A percentile compares a stretch with the other conserved stretches of the same genome.
Conservation (phyloP, 2,329 filamentous ascomycete genomes). For the Fusarium burgessii region DNA sequence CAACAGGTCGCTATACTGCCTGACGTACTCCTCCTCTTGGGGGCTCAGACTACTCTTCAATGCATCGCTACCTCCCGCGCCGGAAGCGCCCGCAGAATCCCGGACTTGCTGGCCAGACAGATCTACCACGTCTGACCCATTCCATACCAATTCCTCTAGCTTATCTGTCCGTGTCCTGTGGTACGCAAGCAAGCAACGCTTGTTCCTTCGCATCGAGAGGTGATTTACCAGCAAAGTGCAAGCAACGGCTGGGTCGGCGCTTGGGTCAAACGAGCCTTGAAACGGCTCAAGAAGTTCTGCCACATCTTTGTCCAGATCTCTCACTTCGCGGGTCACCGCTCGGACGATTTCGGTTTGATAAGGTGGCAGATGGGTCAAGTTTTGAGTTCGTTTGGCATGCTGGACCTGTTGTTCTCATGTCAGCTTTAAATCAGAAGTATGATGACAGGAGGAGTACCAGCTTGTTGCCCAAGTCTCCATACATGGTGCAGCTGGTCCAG, state of each 20-base stretch:
- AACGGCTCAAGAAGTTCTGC: conserved; percentile 83
- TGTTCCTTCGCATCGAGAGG: conserved; percentile 94
- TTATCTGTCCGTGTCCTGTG: conserved; percentile 91
- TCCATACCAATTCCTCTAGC: conserved; percentile 94
- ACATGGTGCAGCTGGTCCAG: conserved; percentile 67
- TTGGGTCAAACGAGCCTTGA: conserved; percentile 86
- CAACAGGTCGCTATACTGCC: conserved; percentile 89
- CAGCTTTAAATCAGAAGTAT: conserved; percentile 2
- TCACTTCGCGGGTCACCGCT: conserved; percentile 87
- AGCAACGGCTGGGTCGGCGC: conserved; percentile 83
- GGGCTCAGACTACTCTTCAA: conserved; percentile 85
- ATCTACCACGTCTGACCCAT: conserved; percentile 85
- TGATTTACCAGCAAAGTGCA: conserved; percentile 94
- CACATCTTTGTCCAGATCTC: conserved; percentile 91
- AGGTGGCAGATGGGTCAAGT: conserved; percentile 84
- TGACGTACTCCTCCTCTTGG: conserved; percentile 95
- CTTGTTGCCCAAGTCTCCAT: conserved; percentile 89
- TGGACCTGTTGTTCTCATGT: conserved; percentile 73
- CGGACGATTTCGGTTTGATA: conserved; percentile 95
- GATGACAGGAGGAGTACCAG: conserved; percentile 64
- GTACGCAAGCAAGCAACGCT: conserved; percentile 94
- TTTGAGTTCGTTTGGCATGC: conserved; percentile 94
- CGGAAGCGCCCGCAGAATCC: conserved; percentile 51
- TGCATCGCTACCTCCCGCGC: conserved; percentile 52
- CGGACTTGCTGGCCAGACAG: conserved; percentile 68